phyloP scores from a whole-genome alignment of 129 eudicot genomes.

The Lonicera japonica region DNA sequence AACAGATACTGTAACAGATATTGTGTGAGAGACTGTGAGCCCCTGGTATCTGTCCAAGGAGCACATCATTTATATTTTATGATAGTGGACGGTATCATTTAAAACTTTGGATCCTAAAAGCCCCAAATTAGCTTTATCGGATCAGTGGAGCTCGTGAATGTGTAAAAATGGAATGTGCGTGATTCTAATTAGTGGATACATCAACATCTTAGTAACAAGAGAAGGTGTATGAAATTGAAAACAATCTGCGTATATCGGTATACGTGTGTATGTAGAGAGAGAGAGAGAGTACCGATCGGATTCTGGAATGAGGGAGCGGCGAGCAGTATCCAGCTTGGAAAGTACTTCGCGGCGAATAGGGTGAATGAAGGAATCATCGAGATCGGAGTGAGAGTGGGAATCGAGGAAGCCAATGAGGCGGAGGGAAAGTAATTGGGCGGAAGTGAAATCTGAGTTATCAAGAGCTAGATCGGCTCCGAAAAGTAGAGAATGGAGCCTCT shows the following conservation, averaged over 20 bases:
- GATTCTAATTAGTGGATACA: too few species aligned
- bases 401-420: conserved; percentile 93
- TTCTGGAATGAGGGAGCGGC: conserved; percentile 44
- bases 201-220: neutral
- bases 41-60: too few species aligned
- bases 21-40: too few species aligned
- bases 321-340: conserved; percentile 56
- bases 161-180: too few species aligned
- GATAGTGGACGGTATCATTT: too few species aligned
- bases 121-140: too few species aligned
- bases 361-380: conserved; percentile 53
- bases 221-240: neutral
- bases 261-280: neutral
- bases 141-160: too few species aligned
- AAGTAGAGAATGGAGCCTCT: conserved; percentile 75
- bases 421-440: conserved; percentile 62
- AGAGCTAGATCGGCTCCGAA: conserved; percentile 77
- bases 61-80: too few species aligned
- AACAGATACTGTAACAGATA: too few species aligned
- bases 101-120: too few species aligned
- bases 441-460: conserved; percentile 55
- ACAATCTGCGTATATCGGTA: neutral
- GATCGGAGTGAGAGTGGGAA: conserved; percentile 41
- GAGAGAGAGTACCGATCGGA: conserved; percentile 58
- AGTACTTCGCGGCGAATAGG: conserved; percentile 80